These are phyloP conservation scores for Strobilomyces dryophilus DNA, from an alignment of 768 basidiomycete species.

Conservation along the genomic window DNA sequence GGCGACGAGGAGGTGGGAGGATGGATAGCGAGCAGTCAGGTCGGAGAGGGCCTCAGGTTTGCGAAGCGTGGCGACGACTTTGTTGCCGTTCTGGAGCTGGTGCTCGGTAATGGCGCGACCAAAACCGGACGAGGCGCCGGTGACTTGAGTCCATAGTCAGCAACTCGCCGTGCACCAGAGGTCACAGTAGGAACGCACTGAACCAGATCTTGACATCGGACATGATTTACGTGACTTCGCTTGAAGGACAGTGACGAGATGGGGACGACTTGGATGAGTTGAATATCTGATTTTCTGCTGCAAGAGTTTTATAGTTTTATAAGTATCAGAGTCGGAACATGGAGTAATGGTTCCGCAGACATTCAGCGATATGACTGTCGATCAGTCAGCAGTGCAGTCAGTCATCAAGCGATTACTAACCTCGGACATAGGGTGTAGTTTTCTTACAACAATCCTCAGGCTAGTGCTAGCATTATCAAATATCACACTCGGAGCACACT, in stretches of 20 bases:
- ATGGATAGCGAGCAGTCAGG: slow-evolving; percentile 20
- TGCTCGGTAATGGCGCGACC: slow-evolving; percentile 32
- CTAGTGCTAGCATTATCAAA: no score
- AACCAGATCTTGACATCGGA: slow-evolving; percentile 19
- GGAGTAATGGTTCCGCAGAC: no score
- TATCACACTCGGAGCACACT: no score
- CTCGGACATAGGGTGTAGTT: no score
- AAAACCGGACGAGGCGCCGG: slow-evolving; percentile 38
- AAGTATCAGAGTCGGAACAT: no score
- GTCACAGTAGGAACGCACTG: neutral
- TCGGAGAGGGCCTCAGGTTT: slow-evolving; percentile 31
- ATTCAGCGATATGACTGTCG: neutral
- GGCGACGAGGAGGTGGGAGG: slow-evolving; percentile 27
- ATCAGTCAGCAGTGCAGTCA: neutral
- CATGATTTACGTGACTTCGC: slow-evolving; percentile 1
- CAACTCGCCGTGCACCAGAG: neutral
- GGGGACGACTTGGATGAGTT: neutral
- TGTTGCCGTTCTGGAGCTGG: slow-evolving; percentile 34
- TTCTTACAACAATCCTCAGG: no score
- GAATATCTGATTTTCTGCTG: neutral
- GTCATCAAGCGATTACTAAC: neutral
- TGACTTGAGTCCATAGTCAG: slow-evolving; percentile 14
- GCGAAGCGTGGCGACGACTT: slow-evolving; percentile 41
- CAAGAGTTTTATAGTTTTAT: no score
- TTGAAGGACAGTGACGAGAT: no score